Percentiles rank a stretch among this genome's conserved stretches.
phyloP scores from a whole-genome alignment of 2,329 filamentous ascomycete genomes.

The Fusarium transvaalense region DNA sequence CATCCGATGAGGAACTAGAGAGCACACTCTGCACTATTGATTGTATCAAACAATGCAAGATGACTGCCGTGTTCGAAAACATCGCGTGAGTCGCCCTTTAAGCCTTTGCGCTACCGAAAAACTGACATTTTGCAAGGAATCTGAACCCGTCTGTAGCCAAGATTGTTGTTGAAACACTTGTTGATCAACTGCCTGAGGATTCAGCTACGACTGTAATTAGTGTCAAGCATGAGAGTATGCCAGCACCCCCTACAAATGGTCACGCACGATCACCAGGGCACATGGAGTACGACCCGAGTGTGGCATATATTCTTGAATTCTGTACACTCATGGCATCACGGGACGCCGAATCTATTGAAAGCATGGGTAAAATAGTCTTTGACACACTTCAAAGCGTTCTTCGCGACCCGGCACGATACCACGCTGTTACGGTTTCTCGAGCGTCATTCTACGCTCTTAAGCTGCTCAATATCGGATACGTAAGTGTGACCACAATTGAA shows the following conservation, averaged over 20 bases:
- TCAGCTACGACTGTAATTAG: slow-evolving; percentile 81
- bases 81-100: slow-evolving; percentile 71
- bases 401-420: slow-evolving; percentile 81
- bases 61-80: slow-evolving; percentile 85
- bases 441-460: slow-evolving; percentile 88
- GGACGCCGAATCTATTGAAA: slow-evolving; percentile 77
- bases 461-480: slow-evolving; percentile 85
- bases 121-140: slow-evolving; percentile 47
- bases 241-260: slow-evolving; percentile 70
- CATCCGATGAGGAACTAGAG: slow-evolving; percentile 95
- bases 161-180: slow-evolving; percentile 73
- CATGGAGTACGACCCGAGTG: slow-evolving; percentile 83
- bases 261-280: slow-evolving; percentile 50
- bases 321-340: slow-evolving; percentile 84
- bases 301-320: slow-evolving; percentile 92
- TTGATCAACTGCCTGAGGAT: slow-evolving; percentile 89
- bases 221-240: slow-evolving; percentile 86
- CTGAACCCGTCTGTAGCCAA: slow-evolving; percentile 53
- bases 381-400: slow-evolving; percentile 85
- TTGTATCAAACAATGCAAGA: slow-evolving; percentile 89
- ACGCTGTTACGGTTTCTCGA: slow-evolving; percentile 85
- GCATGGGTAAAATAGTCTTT: slow-evolving; percentile 82
- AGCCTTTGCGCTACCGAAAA: neutral
- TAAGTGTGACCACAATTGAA: slow-evolving; percentile 61
- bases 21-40: slow-evolving; percentile 95